Base-by-base conservation (phyloP, 768 basidiomycete species). In the Obba rivulosa region DNA sequence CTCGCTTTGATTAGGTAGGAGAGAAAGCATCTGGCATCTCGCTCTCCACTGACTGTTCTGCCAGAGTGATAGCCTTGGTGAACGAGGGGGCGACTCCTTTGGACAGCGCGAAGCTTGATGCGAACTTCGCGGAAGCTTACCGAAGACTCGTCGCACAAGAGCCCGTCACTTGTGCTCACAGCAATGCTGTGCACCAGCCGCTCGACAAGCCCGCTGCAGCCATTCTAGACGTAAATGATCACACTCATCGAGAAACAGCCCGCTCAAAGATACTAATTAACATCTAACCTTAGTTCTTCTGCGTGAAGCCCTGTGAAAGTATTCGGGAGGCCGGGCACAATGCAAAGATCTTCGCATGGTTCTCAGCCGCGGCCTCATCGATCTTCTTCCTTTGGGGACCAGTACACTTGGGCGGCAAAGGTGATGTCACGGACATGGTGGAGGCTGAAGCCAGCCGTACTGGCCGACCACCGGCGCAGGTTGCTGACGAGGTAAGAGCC, bases 241-340 rank as follows among this genome's bases (percentile, higher is more conserved):
- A 7, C n/a, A n/a, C n/a, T n/a, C n/a, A n/a, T n/a, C n/a, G n/a
- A n/a, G n/a, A n/a, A n/a, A n/a, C n/a, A n/a, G n/a, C n/a, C n/a
- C n/a, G n/a, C n/a, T n/a, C n/a, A n/a, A n/a, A n/a, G n/a, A n/a
- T n/a, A n/a, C n/a, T n/a, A n/a, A n/a, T n/a, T n/a, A n/a, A n/a
- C n/a, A n/a, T n/a, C n/a, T n/a, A n/a, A n/a, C n/a, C n/a, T n/a
- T 21, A 58, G 54, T 41, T 53, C 36, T 48, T 53, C 34, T 51
- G 46, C 1, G 24, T 46, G 0, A 20, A 13, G 14, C 39, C 43
- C 13, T 37, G 46, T 21, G 11, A 40, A 13, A 4, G 20, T 0
- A 46, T 58, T 25, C 43, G 47, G 13, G n/a, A 49, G 3, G 50
- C 55, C 41, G 39, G 38, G 9, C 28, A 48, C 18, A 25, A n/a